Percentiles rank a stretch among this genome's conserved stretches.
Evolutionary conservation across 148 eudicot genomes (phyloP).

Genomic region (Rhododendron kiyosumense): DNA sequence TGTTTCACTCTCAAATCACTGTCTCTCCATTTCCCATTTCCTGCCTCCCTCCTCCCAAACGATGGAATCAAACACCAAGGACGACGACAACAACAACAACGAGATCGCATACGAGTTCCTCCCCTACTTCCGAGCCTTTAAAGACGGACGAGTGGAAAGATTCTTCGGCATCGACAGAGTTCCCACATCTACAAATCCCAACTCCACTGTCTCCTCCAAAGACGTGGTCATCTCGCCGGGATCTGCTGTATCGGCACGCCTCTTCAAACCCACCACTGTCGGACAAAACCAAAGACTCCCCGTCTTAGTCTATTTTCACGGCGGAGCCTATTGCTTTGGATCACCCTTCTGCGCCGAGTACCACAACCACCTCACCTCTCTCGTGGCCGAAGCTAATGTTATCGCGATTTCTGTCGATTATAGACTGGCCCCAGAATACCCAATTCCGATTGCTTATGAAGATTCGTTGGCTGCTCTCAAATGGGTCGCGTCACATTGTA

Average conservation of each 20-base stretch:
- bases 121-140: slow-evolving; percentile 12
- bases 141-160: slow-evolving; percentile 17
- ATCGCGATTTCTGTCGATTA: slow-evolving; percentile 40
- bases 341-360: slow-evolving; percentile 5
- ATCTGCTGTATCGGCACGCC: slow-evolving; percentile 10
- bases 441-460: slow-evolving; percentile 34
- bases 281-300: background rate
- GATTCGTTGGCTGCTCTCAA: slow-evolving; percentile 47
- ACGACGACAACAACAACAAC: too few relatives aligned
- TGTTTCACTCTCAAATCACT: background rate
- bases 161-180: background rate
- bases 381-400: slow-evolving; percentile 21
- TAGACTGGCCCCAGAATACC: slow-evolving; percentile 52
- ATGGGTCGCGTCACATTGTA: slow-evolving; percentile 40
- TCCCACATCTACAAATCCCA: slow-evolving; percentile 10
- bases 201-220: slow-evolving; percentile 9
- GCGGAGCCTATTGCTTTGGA: slow-evolving; percentile 7
- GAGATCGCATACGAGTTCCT: slow-evolving; percentile 7
- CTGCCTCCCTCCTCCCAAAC: background rate
- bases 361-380: slow-evolving; percentile 18
- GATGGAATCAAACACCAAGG: background rate
- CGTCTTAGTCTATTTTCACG: slow-evolving; percentile 9
- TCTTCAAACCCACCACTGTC: slow-evolving; percentile 10
- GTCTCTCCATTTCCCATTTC: background rate
- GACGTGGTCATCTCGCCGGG: slow-evolving; percentile 13